Conservation (phyloP, 148 eudicot genomes). For the Cornus kousa region DNA sequence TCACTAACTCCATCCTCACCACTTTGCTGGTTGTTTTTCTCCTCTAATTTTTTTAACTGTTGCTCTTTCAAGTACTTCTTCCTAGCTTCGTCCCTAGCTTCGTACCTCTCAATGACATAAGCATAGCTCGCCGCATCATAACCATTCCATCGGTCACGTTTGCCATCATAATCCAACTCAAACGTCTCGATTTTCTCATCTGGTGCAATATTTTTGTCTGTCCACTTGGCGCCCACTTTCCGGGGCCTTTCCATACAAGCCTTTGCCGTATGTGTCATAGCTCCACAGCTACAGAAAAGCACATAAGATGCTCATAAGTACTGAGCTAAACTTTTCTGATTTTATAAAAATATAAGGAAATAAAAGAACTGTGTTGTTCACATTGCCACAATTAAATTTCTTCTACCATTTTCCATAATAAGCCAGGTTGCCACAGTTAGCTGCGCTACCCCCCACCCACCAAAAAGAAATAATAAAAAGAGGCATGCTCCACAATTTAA, state of each 20-base stretch:
- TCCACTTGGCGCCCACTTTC: slow-evolving; percentile 87
- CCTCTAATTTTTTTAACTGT: slow-evolving; percentile 82
- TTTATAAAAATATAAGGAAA: too few relatives aligned
- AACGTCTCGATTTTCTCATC: slow-evolving; percentile 87
- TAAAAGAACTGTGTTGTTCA: neutral
- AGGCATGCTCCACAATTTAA: too few relatives aligned
- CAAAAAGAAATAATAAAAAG: too few relatives aligned
- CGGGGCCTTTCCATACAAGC: slow-evolving; percentile 92
- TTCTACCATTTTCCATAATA: too few relatives aligned
- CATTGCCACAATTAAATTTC: neutral
- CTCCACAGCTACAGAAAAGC: slow-evolving; percentile 68
- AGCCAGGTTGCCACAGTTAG: too few relatives aligned
- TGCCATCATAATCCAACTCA: slow-evolving; percentile 93
- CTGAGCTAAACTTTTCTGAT: neutral
- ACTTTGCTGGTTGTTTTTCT: slow-evolving; percentile 64
- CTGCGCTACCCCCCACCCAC: too few relatives aligned
- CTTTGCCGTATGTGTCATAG: slow-evolving; percentile 75
- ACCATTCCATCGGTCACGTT: slow-evolving; percentile 95
- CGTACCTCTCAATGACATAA: slow-evolving; percentile 74
- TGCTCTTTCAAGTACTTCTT: slow-evolving; percentile 78
- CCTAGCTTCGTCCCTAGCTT: slow-evolving; percentile 92
- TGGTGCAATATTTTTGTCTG: slow-evolving; percentile 73
- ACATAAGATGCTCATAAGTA: neutral
- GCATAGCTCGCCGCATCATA: slow-evolving; percentile 90
- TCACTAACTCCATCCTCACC: slow-evolving; percentile 62